Base-by-base conservation (phyloP, 2,329 filamentous ascomycete species). In the Neoascochyta sp. region DNA sequence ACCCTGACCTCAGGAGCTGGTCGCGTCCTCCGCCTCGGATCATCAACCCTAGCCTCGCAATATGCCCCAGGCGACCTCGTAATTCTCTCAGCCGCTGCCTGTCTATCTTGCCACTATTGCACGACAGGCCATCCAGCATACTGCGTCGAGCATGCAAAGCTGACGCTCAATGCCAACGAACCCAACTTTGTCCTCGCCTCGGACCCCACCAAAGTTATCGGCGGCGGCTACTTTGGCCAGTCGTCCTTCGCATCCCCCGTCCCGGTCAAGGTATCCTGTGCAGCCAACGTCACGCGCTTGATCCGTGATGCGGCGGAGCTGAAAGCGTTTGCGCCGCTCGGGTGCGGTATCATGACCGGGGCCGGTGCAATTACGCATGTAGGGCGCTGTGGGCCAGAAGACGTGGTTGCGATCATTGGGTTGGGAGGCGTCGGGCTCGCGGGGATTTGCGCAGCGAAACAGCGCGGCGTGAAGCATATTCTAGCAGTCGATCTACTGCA, bases 221-320 rank as follows among this genome's bases (percentile, higher is more conserved):
- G 55, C 6, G 67, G 67, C 7, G 43, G 41, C 16, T 76, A 75
- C 52, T 73, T 73, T 48, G 70, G 70, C 1, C 68, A 72, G 33
- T 66, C 61, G 2, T 69, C 65, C 22, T 71, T 69, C 34, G 59
- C 68, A 3, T 57, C 41, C 29, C 49, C 56, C 22, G 63, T 55
- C 5, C 52, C 69, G 6, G 67, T 68, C 0, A 55, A 58, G 22
- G 53, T 65, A 22, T 60, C 47, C 20, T 63, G 56, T 9, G 57
- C 69, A n/a, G 60, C 69, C n/a, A 73, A 71, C 35, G 67, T 65
- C 5, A 59, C 57, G 4, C 48, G 42, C 6, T 41, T 66, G 17
- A 51, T 69, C 10, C 39, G 45, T 5, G 46, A 54, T 18, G 60
- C 64, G 33, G 45, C 61, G 24, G 58, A 67, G 24, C 49, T 71